Evolutionary conservation across 345 rosid genomes (phyloP).

Genomic region (Arabidopsis arenosa): DNA sequence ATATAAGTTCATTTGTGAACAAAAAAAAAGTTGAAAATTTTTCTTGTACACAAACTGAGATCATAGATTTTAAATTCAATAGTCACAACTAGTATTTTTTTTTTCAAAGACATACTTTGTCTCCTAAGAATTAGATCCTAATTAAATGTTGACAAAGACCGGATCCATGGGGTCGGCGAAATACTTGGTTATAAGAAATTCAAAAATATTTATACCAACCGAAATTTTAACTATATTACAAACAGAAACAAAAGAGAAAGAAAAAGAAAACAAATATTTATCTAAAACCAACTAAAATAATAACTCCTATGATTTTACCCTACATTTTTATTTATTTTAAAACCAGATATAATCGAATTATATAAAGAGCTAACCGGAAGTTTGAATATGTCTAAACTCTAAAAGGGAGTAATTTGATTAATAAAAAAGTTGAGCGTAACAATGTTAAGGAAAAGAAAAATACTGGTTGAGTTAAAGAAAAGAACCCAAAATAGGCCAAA

Average conservation of each 20-base stretch:
- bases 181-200: slow-evolving; percentile 18
- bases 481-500: background rate
- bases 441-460: background rate
- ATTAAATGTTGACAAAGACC: slow-evolving; percentile 38
- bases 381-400: background rate
- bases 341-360: background rate
- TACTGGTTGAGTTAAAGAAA: background rate
- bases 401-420: background rate
- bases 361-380: background rate
- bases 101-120: slow-evolving; percentile 4
- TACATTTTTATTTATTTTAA: background rate
- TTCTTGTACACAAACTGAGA: slow-evolving; percentile 10
- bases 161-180: slow-evolving; percentile 33
- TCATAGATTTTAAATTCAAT: background rate
- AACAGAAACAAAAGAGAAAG: background rate
- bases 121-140: slow-evolving; percentile 22
- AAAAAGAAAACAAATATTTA: background rate
- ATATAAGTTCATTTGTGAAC: background rate
- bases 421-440: slow-evolving; percentile 7
- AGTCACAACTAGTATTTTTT: slow-evolving; percentile 16
- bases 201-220: background rate
- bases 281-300: background rate
- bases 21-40: background rate
- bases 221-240: background rate
- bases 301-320: background rate